Conservation (phyloP, 345 rosid species). For the Pseudoturritis turrita region DNA sequence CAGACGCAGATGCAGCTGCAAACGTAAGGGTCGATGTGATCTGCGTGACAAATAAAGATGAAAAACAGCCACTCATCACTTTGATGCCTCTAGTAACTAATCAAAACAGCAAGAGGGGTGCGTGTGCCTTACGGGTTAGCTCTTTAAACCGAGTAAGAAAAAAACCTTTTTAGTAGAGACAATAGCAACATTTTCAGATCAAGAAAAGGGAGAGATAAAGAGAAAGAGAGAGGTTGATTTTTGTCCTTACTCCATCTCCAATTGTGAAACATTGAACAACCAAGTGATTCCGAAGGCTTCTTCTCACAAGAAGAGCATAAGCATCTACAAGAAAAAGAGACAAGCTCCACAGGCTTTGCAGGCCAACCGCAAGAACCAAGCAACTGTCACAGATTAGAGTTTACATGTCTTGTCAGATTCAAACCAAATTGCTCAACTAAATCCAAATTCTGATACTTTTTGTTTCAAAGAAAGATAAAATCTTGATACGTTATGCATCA, state of each 20-base stretch:
- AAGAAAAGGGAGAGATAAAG: neutral
- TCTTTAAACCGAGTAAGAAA: neutral
- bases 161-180: neutral
- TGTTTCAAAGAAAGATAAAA: no score
- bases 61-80: neutral
- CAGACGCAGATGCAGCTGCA: slow-evolving; percentile 78
- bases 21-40: slow-evolving; percentile 65
- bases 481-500: neutral
- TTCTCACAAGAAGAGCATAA: slow-evolving; percentile 62
- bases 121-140: neutral
- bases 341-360: slow-evolving; percentile 80
- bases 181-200: neutral
- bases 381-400: slow-evolving; percentile 41
- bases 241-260: slow-evolving; percentile 72
- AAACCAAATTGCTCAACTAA: neutral
- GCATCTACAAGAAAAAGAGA: slow-evolving; percentile 54
- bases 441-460: neutral
- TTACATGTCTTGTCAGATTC: neutral
- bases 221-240: neutral
- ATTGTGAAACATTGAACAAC: slow-evolving; percentile 49
- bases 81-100: neutral
- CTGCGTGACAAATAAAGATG: slow-evolving; percentile 33
- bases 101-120: neutral
- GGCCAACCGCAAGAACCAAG: slow-evolving; percentile 60
- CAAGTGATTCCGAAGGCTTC: slow-evolving; percentile 52